Evolutionary conservation across 441 rosid genomes (phyloP).

Genomic region (Caryocar brasiliense): DNA sequence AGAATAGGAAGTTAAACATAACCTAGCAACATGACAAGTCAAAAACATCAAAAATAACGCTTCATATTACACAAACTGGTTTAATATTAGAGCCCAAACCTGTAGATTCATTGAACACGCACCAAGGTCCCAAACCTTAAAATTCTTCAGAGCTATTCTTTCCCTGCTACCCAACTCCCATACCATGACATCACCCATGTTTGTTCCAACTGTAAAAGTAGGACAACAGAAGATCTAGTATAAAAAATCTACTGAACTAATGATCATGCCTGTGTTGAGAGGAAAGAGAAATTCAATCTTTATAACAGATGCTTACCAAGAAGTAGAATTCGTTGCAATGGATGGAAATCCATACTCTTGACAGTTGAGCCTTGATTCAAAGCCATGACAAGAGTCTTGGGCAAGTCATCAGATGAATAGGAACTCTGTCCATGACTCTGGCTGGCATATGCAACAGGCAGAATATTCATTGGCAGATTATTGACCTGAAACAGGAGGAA

Average conservation of each 20-base stretch:
- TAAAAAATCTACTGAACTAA: not conserved
- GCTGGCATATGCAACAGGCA: constrained; percentile 48
- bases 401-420: constrained; percentile 61
- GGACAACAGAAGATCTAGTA: constrained; percentile 7
- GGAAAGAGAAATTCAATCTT: constrained; percentile 1
- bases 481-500: constrained; percentile 41
- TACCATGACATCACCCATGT: constrained; percentile 51
- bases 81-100: constrained; percentile 30
- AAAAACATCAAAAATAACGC: constrained; percentile 5
- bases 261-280: not conserved
- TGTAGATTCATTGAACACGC: constrained; percentile 44
- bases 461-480: constrained; percentile 54
- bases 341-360: constrained; percentile 86
- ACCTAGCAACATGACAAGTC: not conserved
- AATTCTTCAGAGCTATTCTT: constrained; percentile 43
- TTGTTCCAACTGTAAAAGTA: constrained; percentile 65
- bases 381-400: constrained; percentile 43
- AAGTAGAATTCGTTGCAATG: constrained; percentile 54
- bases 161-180: constrained; percentile 72
- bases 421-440: constrained; percentile 68
- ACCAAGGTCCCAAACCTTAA: constrained; percentile 60
- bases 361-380: constrained; percentile 56
- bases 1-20: constrained; percentile 11
- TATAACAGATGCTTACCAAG: constrained; percentile 38
- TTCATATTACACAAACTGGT: constrained; percentile 5